Base-by-base conservation (phyloP, 495 filamentous ascomycete genomes). In the Penicillium paxilli region DNA sequence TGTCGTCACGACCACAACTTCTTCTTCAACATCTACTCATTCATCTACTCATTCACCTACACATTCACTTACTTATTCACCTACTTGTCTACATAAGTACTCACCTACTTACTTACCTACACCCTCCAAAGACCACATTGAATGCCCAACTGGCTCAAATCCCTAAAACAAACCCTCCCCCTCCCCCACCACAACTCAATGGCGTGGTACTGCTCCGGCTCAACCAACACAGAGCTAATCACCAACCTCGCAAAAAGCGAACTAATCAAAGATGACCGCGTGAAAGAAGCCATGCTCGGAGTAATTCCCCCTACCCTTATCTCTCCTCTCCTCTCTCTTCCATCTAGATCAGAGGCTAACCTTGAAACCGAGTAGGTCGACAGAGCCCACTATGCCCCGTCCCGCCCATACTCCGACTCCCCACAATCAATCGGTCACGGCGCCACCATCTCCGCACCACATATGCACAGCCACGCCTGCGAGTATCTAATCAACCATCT, bases 401-500 rank as follows among this genome's bases (percentile, higher is more conserved):
- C 85, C 17, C 80, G 82, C 42, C 83, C 94, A 1, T 98, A 98
- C 75, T 83, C 89, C 47, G 94, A 98, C 79, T 89, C 86, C 21
- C 94, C 94, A 8, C 93, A 98, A 69, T 64, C 82, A 51, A 98
- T 98, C 72, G 93, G 95, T 47, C 83, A 89, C 69, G 59, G 68
- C 14, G 94, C 94, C 47, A 98, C 95, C 47, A 98, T 98, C 60
- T 92, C 88, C 24, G 94, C 94, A 19, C 94, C 94, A 16, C 94
- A 98, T 79, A 98, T 98, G 90, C 94, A 98, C 74, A 93, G 90
- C 65, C 79, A 85, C 28, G 88, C 88, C 28, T 79, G 82, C 47
- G 86, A 90, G 69, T 78, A 83, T 22, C 78, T 91, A 1, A 79
- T 90, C 14, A 82, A 81, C 41, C 85, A 70, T 69, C 80, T 87